Evolutionary conservation across 2,329 filamentous ascomycete genomes (phyloP), one percentile per base, ranked within the genome.

Genomic region (Aspergillus oerlinghausenensis): DNA sequence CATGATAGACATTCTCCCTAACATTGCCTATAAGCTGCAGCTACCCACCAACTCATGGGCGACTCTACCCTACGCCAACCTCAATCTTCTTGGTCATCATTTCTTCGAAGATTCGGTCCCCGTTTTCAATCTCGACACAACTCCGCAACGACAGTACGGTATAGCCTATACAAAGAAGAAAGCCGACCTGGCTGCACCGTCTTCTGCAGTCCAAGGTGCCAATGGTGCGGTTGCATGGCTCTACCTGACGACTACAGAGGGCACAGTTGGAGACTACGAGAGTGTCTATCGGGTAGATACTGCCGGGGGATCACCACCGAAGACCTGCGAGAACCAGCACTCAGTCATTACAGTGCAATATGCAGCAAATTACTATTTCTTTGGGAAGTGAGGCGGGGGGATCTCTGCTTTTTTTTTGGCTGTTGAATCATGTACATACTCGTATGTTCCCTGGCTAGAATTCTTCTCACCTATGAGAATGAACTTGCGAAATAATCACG

Each of bases 241-340:
- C 60, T 89, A 88, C 71, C 82, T 97, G 5, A 71, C 70, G 4
- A 67, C 73, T 4, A 77, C 80, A 25, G 70, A 75, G 49, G 82
- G 79, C 29, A 82, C 82, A n/a, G 87, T 84, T 1, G 84, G 83
- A 2, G 76, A 79, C 48, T 84, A 90, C 63, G 83, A 86, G 70
- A 85, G 91, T 70, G 87, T 96, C 25, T 97, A 93, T 76, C 84
- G 93, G 11, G 77, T 97, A 48, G 82, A 89, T 66, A 97, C 93
- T 10, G 91, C 88, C 0, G 92, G 92, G 26, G 93, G 93, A 10
- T 84, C 82, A 49, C 76, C 91, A 1, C 92, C 92, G 0, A 78
- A 82, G 26, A 89, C 85, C 0, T 97, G 93, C 71, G 71, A 82
- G 35, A 88, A 85, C 10, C 80, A 85, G 79, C 72, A 79, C 0